Evolutionary conservation across 176 grass and related monocot species (phyloP), one percentile per base, ranked within the genome.

Genomic region (Saccharum spontaneum): DNA sequence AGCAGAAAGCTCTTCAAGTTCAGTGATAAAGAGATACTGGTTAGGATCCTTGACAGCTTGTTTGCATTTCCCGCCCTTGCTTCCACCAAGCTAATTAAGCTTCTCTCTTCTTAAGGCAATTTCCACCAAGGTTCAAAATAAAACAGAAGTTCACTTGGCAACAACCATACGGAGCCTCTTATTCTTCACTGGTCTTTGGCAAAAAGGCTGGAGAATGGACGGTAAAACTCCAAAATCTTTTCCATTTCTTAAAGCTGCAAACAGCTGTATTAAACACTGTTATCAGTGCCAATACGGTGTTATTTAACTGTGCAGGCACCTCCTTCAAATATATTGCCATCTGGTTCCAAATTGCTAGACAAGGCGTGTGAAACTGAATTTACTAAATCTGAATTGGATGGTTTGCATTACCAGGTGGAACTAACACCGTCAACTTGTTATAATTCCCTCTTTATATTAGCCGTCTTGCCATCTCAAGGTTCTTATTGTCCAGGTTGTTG

Each of bases 151-250:
- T 79, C 75, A 89, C 82, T 82, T 99, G 86, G 97, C 84, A 88
- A 99, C 97, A 82, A 86, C 74, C 38, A 73, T 45, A 55, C 62
- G 62, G 93, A 84, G 8, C 88, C 97, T 69, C 88, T 99, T 89
- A 84, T 89, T 85, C 91, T 99, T 92, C 97, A 99, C 82, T 99
- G 97, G 93, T 88, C 83, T 78, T 43, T 99, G 71, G 74, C 90
- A 37, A 71, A 88, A 79, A 88, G n/a, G 14, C 83, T 17, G 93
- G 90, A 89, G 93, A 96, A 78, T 96, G 97, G 97, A 85, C 76
- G 93, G 97, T 92, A 86, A 78, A 76, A 17, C 50, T 75, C 16
- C 31, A 65, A 60, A 24, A 79, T 52, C 7, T n/a, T 81, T 71
- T 77, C 63, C 28, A 60, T 65, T 67, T 66, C 5, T 62, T 76